Conservation (phyloP, 2,329 filamentous ascomycete species). For the Clathrospora elynae region DNA sequence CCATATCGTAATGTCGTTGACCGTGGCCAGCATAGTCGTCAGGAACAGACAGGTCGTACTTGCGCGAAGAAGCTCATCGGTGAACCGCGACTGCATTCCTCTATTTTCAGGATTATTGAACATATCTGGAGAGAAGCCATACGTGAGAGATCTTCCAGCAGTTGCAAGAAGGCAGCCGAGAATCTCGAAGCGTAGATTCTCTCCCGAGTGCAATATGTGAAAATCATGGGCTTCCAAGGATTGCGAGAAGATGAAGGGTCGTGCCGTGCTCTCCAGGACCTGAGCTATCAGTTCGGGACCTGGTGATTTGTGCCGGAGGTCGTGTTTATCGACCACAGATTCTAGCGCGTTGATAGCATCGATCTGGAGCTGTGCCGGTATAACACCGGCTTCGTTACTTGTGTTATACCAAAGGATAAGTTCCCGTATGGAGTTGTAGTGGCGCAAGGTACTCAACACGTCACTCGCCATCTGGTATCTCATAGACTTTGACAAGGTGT, state of each 20-base stretch:
- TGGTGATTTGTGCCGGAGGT: conserved; percentile 31
- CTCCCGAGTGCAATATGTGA: conserved; percentile 47
- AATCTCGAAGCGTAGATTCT: conserved; percentile 48
- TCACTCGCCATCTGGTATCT: conserved; percentile 37
- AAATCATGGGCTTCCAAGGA: conserved; percentile 43
- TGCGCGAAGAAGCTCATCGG: conserved; percentile 40
- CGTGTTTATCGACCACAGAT: conserved; percentile 40
- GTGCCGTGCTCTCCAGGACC: conserved; percentile 36
- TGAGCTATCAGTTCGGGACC: conserved; percentile 31
- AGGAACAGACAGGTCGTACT: conserved; percentile 48
- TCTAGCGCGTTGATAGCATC: conserved; percentile 41
- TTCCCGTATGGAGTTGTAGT: conserved; percentile 34
- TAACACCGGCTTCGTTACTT: conserved; percentile 40
- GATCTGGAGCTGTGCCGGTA: conserved; percentile 45
- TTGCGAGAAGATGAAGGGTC: conserved; percentile 33
- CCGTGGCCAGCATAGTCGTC: conserved; percentile 46
- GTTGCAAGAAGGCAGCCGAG: conserved; percentile 47
- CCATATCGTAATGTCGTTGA: conserved; percentile 48
- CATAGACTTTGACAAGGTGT: conserved; percentile 39
- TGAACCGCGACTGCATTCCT: conserved; percentile 26
- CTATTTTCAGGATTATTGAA: conserved; percentile 27
- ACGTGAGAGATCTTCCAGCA: conserved; percentile 43
- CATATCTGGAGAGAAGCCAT: conserved; percentile 28
- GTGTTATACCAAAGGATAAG: conserved; percentile 32
- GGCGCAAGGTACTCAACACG: conserved; percentile 34